phyloP scores from a whole-genome alignment of 1,139 yeast genomes.

The Zygosaccharomyces sapae region DNA sequence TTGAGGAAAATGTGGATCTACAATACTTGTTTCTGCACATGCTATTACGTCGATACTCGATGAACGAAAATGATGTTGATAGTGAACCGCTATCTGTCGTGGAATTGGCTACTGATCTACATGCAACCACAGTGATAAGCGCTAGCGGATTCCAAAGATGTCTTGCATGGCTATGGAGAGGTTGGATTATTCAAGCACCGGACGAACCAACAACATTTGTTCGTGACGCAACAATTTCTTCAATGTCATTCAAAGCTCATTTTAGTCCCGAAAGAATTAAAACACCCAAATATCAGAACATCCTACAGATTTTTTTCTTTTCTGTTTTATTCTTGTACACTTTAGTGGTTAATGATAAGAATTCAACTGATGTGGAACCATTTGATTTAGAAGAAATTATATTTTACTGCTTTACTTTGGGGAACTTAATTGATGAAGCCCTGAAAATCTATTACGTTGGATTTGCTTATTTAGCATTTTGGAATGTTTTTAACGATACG shows the following conservation, averaged over 20 bases:
- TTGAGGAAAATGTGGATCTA: constrained; percentile 48
- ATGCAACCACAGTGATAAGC: constrained; percentile 70
- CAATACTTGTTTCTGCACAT: constrained; percentile 69
- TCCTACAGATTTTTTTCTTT: constrained; percentile 66
- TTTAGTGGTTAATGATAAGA: constrained; percentile 53
- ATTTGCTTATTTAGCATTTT: constrained; percentile 62
- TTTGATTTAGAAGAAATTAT: constrained; percentile 49
- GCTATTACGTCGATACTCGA: constrained; percentile 71
- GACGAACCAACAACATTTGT: constrained; percentile 65
- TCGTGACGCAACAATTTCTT: constrained; percentile 56
- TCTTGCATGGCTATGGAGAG: constrained; percentile 87
- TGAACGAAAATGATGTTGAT: constrained; percentile 60
- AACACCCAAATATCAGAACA: constrained; percentile 79
- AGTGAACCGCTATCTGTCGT: constrained; percentile 63
- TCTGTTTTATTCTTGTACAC: constrained; percentile 63
- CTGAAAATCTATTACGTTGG: constrained; percentile 77
- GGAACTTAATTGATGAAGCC: constrained; percentile 63
- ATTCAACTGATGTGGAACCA: constrained; percentile 34
- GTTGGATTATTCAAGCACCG: constrained; percentile 83
- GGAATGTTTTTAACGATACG: constrained; percentile 73
- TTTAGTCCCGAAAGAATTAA: constrained; percentile 79
- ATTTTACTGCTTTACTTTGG: constrained; percentile 64
- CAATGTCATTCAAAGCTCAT: constrained; percentile 56
- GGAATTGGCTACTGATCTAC: constrained; percentile 84
- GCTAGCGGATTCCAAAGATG: constrained; percentile 82